phyloP scores from a whole-genome alignment of 306 rosid species.

The Quercus variabilis region DNA sequence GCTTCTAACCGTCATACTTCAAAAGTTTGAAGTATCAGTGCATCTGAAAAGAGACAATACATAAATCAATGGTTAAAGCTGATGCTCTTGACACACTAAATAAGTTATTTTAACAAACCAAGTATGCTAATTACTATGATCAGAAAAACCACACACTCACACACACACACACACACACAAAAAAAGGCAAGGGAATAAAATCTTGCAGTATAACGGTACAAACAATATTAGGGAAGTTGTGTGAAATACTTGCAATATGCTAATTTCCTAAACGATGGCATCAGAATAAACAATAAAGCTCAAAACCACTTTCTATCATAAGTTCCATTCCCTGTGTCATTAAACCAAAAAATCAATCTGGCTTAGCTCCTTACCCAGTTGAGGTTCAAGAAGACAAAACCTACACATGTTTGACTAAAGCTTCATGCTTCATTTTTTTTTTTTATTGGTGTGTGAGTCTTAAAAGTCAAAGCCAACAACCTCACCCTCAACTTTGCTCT shows the following conservation, averaged over 20 bases:
- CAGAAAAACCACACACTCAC: not conserved
- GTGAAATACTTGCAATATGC: not conserved
- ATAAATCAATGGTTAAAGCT: not conserved
- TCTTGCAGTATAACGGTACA: not conserved
- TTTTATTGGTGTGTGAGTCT: too few relatives aligned
- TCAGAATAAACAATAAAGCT: not conserved
- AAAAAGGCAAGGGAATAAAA: not conserved
- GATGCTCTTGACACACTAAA: not conserved
- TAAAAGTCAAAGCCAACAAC: too few relatives aligned
- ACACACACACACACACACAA: too few relatives aligned
- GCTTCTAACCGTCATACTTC: slow-evolving; percentile 49
- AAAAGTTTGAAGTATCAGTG: slow-evolving; percentile 18
- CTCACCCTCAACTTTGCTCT: too few relatives aligned
- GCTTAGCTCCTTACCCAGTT: not conserved
- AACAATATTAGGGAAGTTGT: not conserved
- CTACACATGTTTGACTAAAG: not conserved
- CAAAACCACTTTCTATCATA: not conserved
- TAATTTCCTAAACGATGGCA: not conserved
- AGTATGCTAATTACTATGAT: not conserved
- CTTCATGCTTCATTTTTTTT: not conserved
- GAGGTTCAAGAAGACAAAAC: not conserved
- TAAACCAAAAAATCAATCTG: not conserved
- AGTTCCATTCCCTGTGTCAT: not conserved
- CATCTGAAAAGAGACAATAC: slow-evolving; percentile 38
- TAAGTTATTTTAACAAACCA: not conserved